Percentiles rank a stretch among this genome's conserved stretches.
These are phyloP conservation scores for Pythium scleroteichum DNA, from an alignment of 352 stramenopile species.

Conservation along the genomic window DNA sequence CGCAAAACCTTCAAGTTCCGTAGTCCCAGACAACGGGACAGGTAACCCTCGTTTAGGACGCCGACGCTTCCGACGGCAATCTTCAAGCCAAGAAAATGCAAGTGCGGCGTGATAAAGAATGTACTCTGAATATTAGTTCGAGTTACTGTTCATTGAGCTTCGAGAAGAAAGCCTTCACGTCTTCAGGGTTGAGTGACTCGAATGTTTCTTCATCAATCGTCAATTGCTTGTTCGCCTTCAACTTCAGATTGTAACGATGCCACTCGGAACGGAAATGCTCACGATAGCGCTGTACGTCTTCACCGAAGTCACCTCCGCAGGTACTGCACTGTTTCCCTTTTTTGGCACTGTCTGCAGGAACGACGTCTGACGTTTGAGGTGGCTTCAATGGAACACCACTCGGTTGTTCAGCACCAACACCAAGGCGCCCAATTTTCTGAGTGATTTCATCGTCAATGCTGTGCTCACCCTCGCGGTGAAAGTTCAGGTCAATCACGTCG, in stretches of 20 bases:
- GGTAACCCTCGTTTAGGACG: too few relatives aligned
- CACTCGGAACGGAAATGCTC: slow-evolving; percentile 96
- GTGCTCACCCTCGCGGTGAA: slow-evolving; percentile 89
- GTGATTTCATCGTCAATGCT: slow-evolving; percentile 92
- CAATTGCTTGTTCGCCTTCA: slow-evolving; percentile 90
- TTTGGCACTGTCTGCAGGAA: slow-evolving; percentile 29
- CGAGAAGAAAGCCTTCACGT: slow-evolving; percentile 67
- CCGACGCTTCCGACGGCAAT: not conserved
- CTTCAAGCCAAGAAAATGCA: slow-evolving; percentile 2
- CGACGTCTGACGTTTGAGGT: slow-evolving; percentile 8
- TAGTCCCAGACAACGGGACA: not conserved
- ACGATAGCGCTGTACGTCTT: slow-evolving; percentile 82
- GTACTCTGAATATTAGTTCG: slow-evolving; percentile 3
- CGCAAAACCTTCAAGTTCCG: slow-evolving; percentile 35
- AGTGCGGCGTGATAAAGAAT: not conserved
- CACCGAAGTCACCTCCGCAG: slow-evolving; percentile 91
- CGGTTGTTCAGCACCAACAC: slow-evolving; percentile 32
- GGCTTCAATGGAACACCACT: slow-evolving; percentile 4
- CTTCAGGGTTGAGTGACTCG: slow-evolving; percentile 45
- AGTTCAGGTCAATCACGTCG: slow-evolving; percentile 93
- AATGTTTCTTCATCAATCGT: slow-evolving; percentile 77
- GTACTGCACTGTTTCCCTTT: slow-evolving; percentile 87
- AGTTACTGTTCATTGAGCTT: slow-evolving; percentile 56
- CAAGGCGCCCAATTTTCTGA: slow-evolving; percentile 79
- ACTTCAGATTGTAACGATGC: slow-evolving; percentile 97